A percentile compares a stretch with the other conserved stretches of the same genome.
phyloP scores from a whole-genome alignment of 1,284 basidiomycete genomes.

The Rugiboletus extremiorientalis region DNA sequence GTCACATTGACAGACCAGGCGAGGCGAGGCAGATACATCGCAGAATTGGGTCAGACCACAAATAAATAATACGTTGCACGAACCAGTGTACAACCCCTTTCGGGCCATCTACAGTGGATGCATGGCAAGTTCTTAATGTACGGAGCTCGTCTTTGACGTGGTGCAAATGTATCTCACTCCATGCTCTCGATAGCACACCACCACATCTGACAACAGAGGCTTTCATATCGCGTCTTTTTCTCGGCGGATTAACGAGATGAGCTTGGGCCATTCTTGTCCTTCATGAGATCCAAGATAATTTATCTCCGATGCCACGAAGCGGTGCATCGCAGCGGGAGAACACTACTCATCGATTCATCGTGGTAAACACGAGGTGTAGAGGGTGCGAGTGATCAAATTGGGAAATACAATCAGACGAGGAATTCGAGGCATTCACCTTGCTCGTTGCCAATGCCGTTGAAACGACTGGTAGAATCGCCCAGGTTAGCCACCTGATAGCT shows the following conservation, averaged over 20 bases:
- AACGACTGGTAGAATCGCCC: conserved; percentile 4
- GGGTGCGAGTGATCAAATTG: conserved; percentile 17
- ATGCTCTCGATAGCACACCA: conserved; percentile 2
- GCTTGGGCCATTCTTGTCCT: conserved; percentile 14
- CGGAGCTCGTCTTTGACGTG: conserved; percentile 6
- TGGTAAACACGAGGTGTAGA: conserved; percentile 34
- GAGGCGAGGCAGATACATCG: conserved; percentile 42
- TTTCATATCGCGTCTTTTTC: conserved; percentile 10
- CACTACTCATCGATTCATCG: conserved; percentile 25
- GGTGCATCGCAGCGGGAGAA: conserved; percentile 27
- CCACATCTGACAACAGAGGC: background rate
- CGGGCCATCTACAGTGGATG: conserved; percentile 9
- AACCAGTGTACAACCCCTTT: conserved; percentile 13
- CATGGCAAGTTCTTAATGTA: conserved; percentile 16
- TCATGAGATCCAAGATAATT: conserved; percentile 17
- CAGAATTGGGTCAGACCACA: conserved; percentile 21
- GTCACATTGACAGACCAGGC: conserved; percentile 33
- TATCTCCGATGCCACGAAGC: conserved; percentile 36
- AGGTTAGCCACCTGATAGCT: conserved; percentile 3
- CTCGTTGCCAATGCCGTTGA: conserved; percentile 8
- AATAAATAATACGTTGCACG: conserved; percentile 26
- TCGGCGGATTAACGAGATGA: conserved; percentile 23
- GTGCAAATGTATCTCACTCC: background rate
- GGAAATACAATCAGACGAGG: conserved; percentile 16
- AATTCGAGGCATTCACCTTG: conserved; percentile 14